phyloP scores from a whole-genome alignment of 1,284 basidiomycete genomes.

The Sutorius eximius region DNA sequence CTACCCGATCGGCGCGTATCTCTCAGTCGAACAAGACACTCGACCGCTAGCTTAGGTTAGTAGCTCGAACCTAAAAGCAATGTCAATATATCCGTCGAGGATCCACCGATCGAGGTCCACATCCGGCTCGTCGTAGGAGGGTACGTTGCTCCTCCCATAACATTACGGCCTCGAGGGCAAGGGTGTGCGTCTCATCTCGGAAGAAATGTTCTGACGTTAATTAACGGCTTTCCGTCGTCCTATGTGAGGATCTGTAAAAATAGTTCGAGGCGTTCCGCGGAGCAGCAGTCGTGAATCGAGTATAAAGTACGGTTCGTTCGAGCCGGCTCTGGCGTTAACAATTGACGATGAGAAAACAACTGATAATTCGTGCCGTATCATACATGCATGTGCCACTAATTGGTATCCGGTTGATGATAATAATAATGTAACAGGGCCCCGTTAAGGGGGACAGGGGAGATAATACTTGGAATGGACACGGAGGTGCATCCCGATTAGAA shows the following conservation, averaged over 20 bases:
- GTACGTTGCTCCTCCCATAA: neutral
- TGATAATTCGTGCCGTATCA: constrained; percentile 3
- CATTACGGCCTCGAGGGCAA: neutral
- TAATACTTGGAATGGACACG: neutral
- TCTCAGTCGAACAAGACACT: neutral
- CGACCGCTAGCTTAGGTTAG: neutral
- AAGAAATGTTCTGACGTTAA: neutral
- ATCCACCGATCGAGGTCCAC: neutral
- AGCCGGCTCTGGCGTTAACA: neutral
- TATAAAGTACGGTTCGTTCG: neutral
- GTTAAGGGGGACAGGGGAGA: neutral
- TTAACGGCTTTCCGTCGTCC: neutral
- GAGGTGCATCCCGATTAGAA: constrained; percentile 9
- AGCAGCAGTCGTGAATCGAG: neutral
- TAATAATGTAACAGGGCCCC: constrained; percentile 12
- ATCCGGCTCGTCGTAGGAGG: neutral
- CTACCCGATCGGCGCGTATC: neutral
- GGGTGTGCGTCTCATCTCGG: neutral
- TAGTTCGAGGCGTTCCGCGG: constrained; percentile 1
- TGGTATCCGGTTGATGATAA: constrained; percentile 3
- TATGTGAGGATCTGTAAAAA: constrained; percentile 4
- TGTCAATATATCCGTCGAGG: neutral
- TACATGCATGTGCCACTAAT: constrained; percentile 14
- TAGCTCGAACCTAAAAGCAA: neutral
- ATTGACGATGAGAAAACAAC: neutral